phyloP scores from a whole-genome alignment of 495 filamentous ascomycete genomes.

The Niebla homalea region DNA sequence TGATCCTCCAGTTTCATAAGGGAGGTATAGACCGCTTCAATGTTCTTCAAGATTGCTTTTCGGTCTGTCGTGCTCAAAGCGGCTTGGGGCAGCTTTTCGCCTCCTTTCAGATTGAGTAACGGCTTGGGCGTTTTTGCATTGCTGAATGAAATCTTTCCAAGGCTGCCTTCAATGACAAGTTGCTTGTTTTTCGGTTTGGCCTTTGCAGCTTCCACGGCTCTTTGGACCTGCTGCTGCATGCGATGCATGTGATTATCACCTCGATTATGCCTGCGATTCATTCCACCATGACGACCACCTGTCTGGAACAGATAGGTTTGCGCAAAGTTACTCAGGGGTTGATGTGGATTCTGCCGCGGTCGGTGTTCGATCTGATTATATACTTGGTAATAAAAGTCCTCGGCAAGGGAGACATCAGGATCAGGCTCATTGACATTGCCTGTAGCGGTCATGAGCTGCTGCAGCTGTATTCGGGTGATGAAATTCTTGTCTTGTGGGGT shows the following conservation, averaged over 20 bases:
- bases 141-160: constrained; percentile 98
- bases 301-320: constrained; percentile 96
- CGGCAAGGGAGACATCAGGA: constrained; percentile 62
- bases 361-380: constrained; percentile 85
- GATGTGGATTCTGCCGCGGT: constrained; percentile 71
- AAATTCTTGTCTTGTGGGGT: constrained; percentile 99
- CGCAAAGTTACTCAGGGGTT: constrained; percentile 88
- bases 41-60: constrained; percentile 68
- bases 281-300: constrained; percentile 58
- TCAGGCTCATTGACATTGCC: constrained; percentile 71
- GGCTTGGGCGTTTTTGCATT: constrained; percentile 95
- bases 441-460: constrained; percentile 85
- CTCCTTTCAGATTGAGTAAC: constrained; percentile 84
- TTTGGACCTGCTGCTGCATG: constrained; percentile 98
- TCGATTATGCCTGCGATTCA: constrained; percentile 52
- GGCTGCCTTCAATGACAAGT: constrained; percentile 92
- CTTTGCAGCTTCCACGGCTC: constrained; percentile 93
- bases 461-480: constrained; percentile 92
- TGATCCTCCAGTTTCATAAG: constrained; percentile 91
- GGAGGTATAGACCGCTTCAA: constrained; percentile 73
- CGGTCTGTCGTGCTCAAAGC: constrained; percentile 47
- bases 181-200: constrained; percentile 95
- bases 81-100: constrained; percentile 41
- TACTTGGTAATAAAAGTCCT: constrained; percentile 99
- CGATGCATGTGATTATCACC: constrained; percentile 96